Evolutionary conservation across 2,329 filamentous ascomycete species (phyloP).

Genomic region (Dothidotthia symphoricarpi): DNA sequence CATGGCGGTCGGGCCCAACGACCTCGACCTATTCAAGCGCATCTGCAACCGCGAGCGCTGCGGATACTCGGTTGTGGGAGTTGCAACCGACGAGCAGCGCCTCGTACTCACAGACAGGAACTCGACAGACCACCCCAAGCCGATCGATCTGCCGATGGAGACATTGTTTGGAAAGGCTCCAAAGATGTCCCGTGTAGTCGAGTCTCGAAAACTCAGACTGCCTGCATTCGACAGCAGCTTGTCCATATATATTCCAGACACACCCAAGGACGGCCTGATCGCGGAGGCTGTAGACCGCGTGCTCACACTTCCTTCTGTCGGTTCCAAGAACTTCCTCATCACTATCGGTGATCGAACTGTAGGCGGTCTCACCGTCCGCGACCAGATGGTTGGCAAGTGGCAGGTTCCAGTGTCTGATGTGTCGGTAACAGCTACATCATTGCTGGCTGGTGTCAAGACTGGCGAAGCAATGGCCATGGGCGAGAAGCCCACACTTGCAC

Average conservation of each 20-base stretch:
- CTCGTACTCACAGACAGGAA: conserved; percentile 81
- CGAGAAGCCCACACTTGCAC: conserved; percentile 81
- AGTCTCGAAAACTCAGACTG: conserved; percentile 66
- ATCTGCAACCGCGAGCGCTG: conserved; percentile 81
- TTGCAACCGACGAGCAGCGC: conserved; percentile 68
- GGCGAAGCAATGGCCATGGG: conserved; percentile 99
- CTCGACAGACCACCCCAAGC: conserved; percentile 68
- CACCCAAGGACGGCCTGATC: conserved; percentile 54
- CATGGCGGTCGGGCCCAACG: conserved; percentile 76
- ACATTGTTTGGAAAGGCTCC: conserved; percentile 84
- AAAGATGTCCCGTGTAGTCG: conserved; percentile 73
- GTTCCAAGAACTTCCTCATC: conserved; percentile 96
- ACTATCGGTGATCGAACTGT: conserved; percentile 94
- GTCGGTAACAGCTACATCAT: conserved; percentile 82
- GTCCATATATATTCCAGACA: conserved; percentile 62
- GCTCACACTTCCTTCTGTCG: conserved; percentile 80
- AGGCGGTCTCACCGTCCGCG: conserved; percentile 80
- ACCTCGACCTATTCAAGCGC: conserved; percentile 69
- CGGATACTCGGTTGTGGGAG: conserved; percentile 87
- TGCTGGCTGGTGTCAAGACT: conserved; percentile 68
- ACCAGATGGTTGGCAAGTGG: conserved; percentile 97
- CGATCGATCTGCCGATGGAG: conserved; percentile 87
- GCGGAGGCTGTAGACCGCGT: conserved; percentile 76
- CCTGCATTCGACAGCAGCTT: conserved; percentile 74
- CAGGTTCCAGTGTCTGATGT: conserved; percentile 93